phyloP scores from a whole-genome alignment of 2,329 filamentous ascomycete genomes.

The Thielaviopsis ethacetica region DNA sequence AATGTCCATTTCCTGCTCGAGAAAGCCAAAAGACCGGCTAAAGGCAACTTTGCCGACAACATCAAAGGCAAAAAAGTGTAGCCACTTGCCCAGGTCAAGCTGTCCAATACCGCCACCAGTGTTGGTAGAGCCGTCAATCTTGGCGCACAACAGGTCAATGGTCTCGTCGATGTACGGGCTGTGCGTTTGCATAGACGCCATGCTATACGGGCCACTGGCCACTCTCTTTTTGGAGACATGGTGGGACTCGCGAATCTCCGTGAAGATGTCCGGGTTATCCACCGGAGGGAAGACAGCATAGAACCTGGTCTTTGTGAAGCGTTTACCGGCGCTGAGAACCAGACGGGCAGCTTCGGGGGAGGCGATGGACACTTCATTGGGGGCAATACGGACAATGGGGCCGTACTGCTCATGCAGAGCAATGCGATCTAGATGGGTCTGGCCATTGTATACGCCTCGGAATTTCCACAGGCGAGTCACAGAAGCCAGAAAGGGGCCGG shows the following conservation, averaged over 20 bases:
- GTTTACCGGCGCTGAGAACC: constrained; percentile 31
- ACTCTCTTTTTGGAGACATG: constrained; percentile 39
- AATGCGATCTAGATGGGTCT: constrained; percentile 30
- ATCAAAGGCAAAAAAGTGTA: constrained; percentile 16
- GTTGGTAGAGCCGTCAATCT: constrained; percentile 25
- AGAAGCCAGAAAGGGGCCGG: constrained; percentile 50
- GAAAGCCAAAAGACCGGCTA: constrained; percentile 22
- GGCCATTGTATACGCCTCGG: constrained; percentile 29
- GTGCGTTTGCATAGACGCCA: constrained; percentile 36
- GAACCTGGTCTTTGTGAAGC: constrained; percentile 36
- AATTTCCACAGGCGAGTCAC: constrained; percentile 24
- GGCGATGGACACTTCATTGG: constrained; percentile 11
- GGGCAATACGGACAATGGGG: constrained; percentile 17
- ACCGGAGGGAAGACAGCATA: constrained; percentile 38
- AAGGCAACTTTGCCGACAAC: constrained; percentile 22
- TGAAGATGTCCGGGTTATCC: constrained; percentile 42
- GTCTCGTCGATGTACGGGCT: constrained; percentile 35
- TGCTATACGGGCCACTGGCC: constrained; percentile 34
- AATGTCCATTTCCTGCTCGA: constrained; percentile 16
- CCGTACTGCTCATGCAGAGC: constrained; percentile 37
- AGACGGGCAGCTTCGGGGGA: constrained; percentile 17
- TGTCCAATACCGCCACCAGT: constrained; percentile 11
- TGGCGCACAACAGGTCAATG: constrained; percentile 27
- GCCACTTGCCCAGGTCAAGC: constrained; percentile 31
- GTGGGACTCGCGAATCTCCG: constrained; percentile 35